Evolutionary conservation across 1,284 basidiomycete genomes (phyloP).

Genomic region (Cryptococcus jaspeensis): DNA sequence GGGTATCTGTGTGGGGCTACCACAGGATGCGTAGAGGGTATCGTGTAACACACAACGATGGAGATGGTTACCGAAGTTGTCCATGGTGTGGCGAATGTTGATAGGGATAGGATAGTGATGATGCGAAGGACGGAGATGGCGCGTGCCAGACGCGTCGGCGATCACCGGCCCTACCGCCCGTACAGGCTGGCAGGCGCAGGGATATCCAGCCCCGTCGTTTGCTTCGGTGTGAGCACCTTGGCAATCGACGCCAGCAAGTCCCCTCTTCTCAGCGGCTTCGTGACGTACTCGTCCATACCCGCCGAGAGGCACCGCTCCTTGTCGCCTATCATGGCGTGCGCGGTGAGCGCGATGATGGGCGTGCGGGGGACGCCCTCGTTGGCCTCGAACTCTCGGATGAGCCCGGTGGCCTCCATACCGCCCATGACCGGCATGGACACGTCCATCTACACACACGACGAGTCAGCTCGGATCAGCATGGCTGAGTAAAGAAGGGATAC

Average conservation of each 20-base stretch:
- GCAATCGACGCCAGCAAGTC: constrained; percentile 50
- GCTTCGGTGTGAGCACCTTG: constrained; percentile 34
- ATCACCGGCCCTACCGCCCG: background rate
- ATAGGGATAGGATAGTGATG: no score
- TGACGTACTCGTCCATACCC: constrained; percentile 60
- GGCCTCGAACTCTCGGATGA: constrained; percentile 68
- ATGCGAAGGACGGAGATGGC: no score
- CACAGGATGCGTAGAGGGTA: background rate
- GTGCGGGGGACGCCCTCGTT: constrained; percentile 69
- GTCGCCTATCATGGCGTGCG: constrained; percentile 83
- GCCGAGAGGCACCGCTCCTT: constrained; percentile 88
- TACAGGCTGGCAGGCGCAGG: background rate
- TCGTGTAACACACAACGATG: no score
- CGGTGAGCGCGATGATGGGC: constrained; percentile 91
- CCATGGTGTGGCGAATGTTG: no score
- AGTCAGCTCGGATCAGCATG: background rate
- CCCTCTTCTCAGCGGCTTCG: constrained; percentile 52
- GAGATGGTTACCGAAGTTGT: no score
- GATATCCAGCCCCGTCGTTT: background rate
- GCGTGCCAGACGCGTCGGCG: no score
- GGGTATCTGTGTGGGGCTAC: background rate
- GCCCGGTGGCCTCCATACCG: constrained; percentile 56
- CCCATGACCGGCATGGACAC: constrained; percentile 91
- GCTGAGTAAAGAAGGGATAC: constrained; percentile 35
- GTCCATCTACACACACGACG: constrained; percentile 71